Evolutionary conservation across 1,284 basidiomycete genomes (phyloP).

Genomic region (Leucocoprinus gongylophorus): DNA sequence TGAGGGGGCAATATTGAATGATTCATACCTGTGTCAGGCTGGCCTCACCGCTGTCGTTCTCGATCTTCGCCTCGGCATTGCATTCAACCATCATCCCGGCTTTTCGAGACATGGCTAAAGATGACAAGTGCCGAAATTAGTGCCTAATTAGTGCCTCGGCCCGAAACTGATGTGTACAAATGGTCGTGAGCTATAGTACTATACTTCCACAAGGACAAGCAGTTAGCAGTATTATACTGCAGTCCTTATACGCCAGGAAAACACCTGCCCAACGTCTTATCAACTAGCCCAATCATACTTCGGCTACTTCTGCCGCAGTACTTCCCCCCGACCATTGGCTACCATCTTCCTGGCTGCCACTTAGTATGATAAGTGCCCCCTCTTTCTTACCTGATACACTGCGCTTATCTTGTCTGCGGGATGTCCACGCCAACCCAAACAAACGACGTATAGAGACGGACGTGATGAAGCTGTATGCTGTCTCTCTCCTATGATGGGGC

Average conservation of each 20-base stretch:
- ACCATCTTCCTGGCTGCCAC: background rate
- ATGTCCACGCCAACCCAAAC: slow-evolving; percentile 38
- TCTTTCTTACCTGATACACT: background rate
- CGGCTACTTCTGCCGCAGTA: too few species aligned
- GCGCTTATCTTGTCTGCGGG: background rate
- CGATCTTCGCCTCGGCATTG: background rate
- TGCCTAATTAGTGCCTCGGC: background rate
- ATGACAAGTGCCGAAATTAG: background rate
- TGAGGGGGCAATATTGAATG: background rate
- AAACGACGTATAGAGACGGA: slow-evolving; percentile 98
- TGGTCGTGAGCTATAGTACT: too few species aligned
- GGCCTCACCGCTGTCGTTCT: background rate
- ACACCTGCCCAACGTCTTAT: too few species aligned
- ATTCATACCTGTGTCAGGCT: background rate
- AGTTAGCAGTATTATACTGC: too few species aligned
- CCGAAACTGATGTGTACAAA: too few species aligned
- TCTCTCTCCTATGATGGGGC: background rate
- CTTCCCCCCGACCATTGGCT: too few species aligned
- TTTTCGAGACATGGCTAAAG: too few species aligned
- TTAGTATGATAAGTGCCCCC: slow-evolving; percentile 8
- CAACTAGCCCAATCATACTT: too few species aligned
- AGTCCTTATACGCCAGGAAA: too few species aligned
- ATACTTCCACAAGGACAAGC: too few species aligned
- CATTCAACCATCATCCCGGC: background rate
- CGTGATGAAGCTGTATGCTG: slow-evolving; percentile 91